Evolutionary conservation across 169 alveolate species (phyloP).

Genomic region (Plasmodium gonderi): DNA sequence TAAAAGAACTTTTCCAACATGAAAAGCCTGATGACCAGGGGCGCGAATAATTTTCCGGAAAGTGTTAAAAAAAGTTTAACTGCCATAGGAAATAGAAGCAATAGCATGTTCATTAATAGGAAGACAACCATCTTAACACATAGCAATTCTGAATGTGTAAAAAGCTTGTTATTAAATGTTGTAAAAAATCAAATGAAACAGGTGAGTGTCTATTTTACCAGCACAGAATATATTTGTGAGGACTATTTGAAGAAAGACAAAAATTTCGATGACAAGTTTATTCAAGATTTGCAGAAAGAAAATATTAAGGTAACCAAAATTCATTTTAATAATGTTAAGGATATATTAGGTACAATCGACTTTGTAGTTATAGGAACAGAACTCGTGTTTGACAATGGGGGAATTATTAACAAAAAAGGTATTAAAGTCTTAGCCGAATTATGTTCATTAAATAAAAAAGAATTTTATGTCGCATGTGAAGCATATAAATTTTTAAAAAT

Average conservation of each 20-base stretch:
- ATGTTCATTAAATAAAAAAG: slow-evolving; percentile 62
- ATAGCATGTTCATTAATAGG: slow-evolving; percentile 30
- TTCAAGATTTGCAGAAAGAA: slow-evolving; percentile 45
- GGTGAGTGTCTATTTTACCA: slow-evolving; percentile 41
- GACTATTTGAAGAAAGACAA: slow-evolving; percentile 47
- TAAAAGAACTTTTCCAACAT: slow-evolving; percentile 24
- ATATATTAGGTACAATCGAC: slow-evolving; percentile 46
- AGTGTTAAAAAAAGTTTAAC: slow-evolving; percentile 30
- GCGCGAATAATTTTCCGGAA: slow-evolving; percentile 37
- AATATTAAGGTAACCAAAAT: slow-evolving; percentile 47
- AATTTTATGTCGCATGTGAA: slow-evolving; percentile 68
- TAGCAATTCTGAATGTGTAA: slow-evolving; percentile 68
- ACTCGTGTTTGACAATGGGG: slow-evolving; percentile 70
- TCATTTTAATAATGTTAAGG: slow-evolving; percentile 7
- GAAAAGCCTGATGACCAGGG: slow-evolving; percentile 1
- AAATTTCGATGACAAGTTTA: slow-evolving; percentile 46
- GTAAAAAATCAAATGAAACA: slow-evolving; percentile 43
- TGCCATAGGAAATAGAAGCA: slow-evolving; percentile 33
- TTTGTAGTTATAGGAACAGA: slow-evolving; percentile 69
- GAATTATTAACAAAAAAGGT: slow-evolving; percentile 54
- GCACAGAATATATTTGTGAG: slow-evolving; percentile 4
- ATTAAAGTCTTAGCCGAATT: slow-evolving; percentile 37
- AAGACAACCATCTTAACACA: slow-evolving; percentile 40
- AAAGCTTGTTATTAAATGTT: slow-evolving; percentile 38
- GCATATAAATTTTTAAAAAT: slow-evolving; percentile 65